phyloP scores from a whole-genome alignment of 148 eudicot genomes.

The Rhododendron vialii region DNA sequence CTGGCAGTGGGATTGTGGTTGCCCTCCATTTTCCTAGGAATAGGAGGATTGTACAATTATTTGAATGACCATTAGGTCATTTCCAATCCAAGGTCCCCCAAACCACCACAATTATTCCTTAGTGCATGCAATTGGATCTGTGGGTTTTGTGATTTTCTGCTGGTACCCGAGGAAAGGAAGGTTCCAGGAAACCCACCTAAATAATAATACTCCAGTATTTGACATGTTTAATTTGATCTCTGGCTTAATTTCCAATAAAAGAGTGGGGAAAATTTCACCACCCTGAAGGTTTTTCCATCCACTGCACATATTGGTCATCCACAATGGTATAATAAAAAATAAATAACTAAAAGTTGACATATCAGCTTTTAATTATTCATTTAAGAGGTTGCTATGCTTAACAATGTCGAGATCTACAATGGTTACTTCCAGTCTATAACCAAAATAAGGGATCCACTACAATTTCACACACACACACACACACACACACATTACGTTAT shows the following conservation, averaged over 20 bases:
- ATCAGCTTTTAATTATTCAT: too few species aligned
- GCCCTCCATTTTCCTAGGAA: neutral
- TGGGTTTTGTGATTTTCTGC: neutral
- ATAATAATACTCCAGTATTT: neutral
- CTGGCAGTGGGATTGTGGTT: neutral
- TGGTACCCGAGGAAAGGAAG: neutral
- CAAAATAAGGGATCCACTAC: too few species aligned
- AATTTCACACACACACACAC: too few species aligned
- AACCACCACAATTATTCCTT: neutral
- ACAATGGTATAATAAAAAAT: too few species aligned
- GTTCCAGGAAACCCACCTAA: neutral
- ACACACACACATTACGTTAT: too few species aligned
- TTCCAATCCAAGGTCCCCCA: constrained; percentile 1
- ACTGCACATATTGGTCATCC: too few species aligned
- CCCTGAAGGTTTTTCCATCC: too few species aligned
- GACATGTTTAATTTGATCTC: neutral
- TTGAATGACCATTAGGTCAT: neutral
- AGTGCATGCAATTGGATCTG: neutral
- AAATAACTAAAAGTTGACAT: too few species aligned
- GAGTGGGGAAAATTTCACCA: too few species aligned
- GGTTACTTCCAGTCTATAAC: too few species aligned
- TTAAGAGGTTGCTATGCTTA: too few species aligned
- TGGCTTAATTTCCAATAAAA: neutral
- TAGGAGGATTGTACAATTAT: neutral
- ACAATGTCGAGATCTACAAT: too few species aligned